These are phyloP conservation scores for Murraya paniculata DNA, from an alignment of 345 rosid genomes.

Conservation along the genomic window DNA sequence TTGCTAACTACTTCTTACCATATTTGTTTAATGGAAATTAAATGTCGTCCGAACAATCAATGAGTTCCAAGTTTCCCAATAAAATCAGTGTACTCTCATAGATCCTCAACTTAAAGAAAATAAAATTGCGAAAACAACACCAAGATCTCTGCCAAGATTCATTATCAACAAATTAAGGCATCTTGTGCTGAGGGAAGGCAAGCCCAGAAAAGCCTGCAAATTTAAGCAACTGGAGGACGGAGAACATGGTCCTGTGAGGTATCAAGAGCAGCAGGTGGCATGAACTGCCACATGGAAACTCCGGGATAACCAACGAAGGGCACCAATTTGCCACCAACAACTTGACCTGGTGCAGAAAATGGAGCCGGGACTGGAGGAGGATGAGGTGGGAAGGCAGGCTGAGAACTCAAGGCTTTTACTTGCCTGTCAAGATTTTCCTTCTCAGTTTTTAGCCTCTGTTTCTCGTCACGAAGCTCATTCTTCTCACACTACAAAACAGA, in stretches of 20 bases:
- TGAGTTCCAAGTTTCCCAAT: not conserved
- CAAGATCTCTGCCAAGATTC: not conserved
- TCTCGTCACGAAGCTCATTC: conserved; percentile 79
- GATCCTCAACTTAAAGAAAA: conserved; percentile 1
- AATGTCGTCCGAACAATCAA: not conserved
- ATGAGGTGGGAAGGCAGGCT: conserved; percentile 40
- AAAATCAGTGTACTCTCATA: not conserved
- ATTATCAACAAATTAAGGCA: not conserved
- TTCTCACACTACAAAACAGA: conserved; percentile 53
- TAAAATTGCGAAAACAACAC: not conserved
- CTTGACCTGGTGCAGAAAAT: conserved; percentile 40
- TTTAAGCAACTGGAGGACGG: conserved; percentile 53
- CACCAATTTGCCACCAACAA: conserved; percentile 48
- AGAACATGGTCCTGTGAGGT: conserved; percentile 59
- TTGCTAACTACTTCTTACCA: not conserved
- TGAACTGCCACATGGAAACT: conserved; percentile 60
- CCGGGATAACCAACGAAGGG: conserved; percentile 55
- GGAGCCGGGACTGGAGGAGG: conserved; percentile 35
- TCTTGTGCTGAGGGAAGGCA: not conserved
- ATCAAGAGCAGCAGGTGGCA: conserved; percentile 54
- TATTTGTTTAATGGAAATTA: not conserved
- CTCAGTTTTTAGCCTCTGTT: conserved; percentile 75
- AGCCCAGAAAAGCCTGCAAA: conserved; percentile 5
- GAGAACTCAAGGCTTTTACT: conserved; percentile 43
- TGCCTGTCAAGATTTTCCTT: conserved; percentile 74